Percentiles rank a stretch among this genome's conserved stretches.
phyloP scores from a whole-genome alignment of 495 filamentous ascomycete genomes.

The Annulohypoxylon maeteangense region DNA sequence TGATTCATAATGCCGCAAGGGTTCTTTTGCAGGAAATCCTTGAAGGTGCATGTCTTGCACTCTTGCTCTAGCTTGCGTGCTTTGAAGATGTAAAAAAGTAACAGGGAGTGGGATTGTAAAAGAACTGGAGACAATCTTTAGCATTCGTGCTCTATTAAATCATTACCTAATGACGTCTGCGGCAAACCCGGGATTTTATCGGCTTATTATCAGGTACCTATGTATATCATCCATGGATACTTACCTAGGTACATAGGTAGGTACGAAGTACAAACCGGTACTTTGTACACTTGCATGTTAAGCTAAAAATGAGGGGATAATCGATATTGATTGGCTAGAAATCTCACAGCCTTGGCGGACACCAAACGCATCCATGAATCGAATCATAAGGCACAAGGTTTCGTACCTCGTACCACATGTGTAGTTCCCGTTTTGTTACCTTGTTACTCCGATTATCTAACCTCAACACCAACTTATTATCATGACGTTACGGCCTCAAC shows the following conservation, averaged over 20 bases:
- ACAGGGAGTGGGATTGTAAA: not conserved
- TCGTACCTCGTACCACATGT: too few relatives aligned
- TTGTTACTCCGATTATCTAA: not conserved
- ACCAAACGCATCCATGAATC: not conserved
- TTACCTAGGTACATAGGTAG: too few relatives aligned
- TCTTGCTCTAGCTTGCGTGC: too few relatives aligned
- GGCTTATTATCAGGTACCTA: not conserved
- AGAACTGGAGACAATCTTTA: not conserved
- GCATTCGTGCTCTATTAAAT: not conserved
- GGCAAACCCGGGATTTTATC: conserved; percentile 9
- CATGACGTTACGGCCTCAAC: conserved; percentile 29
- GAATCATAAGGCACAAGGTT: conserved; percentile 37
- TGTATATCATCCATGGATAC: too few relatives aligned
- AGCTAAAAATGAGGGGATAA: conserved; percentile 15
- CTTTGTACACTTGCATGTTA: too few relatives aligned
- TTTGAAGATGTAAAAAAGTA: not conserved
- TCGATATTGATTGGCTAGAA: conserved; percentile 14
- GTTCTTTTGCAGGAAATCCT: conserved; percentile 16
- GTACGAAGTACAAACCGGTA: too few relatives aligned
- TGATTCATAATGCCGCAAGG: conserved; percentile 31
- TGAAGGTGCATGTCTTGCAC: not conserved
- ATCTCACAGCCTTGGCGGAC: conserved; percentile 37
- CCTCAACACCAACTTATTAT: conserved; percentile 17
- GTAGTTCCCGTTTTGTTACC: too few relatives aligned
- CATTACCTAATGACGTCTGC: conserved; percentile 18